phyloP scores from a whole-genome alignment of 169 alveolate genomes.

The Cryptosporidium sp. region DNA sequence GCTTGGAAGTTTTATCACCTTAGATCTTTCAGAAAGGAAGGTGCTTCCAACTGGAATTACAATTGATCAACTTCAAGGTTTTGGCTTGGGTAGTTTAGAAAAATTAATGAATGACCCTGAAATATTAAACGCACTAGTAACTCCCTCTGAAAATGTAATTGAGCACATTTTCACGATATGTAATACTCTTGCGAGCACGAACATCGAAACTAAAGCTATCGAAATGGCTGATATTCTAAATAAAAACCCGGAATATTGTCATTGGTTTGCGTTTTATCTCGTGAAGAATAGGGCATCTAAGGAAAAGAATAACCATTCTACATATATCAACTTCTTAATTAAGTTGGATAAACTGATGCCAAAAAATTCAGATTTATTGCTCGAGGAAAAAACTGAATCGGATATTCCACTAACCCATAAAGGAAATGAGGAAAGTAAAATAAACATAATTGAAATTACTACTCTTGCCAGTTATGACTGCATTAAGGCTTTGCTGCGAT shows the following conservation, averaged over 20 bases:
- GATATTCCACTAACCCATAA: conserved; percentile 43
- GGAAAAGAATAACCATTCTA: conserved; percentile 90
- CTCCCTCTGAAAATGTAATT: conserved; percentile 40
- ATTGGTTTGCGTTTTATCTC: conserved; percentile 90
- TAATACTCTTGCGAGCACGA: conserved; percentile 71
- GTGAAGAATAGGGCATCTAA: conserved; percentile 91
- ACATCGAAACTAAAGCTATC: conserved; percentile 77
- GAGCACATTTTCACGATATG: conserved; percentile 67
- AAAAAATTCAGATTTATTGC: background rate
- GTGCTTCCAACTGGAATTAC: conserved; percentile 48
- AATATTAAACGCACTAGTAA: conserved; percentile 6
- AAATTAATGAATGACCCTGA: conserved; percentile 78
- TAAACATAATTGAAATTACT: conserved; percentile 19
- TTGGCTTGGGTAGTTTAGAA: conserved; percentile 82
- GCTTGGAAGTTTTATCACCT: conserved; percentile 14
- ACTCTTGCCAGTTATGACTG: conserved; percentile 87
- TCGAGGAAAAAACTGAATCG: background rate
- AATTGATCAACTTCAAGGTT: conserved; percentile 79
- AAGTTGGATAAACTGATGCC: conserved; percentile 84
- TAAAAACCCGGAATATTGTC: conserved; percentile 84
- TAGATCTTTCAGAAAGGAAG: conserved; percentile 20
- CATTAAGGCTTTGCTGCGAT: conserved; percentile 84
- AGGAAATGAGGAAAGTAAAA: conserved; percentile 82
- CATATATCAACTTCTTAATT: conserved; percentile 86
- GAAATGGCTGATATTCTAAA: conserved; percentile 82